Evolutionary conservation across 495 filamentous ascomycete species (phyloP).

Genomic region (Podospora conica): DNA sequence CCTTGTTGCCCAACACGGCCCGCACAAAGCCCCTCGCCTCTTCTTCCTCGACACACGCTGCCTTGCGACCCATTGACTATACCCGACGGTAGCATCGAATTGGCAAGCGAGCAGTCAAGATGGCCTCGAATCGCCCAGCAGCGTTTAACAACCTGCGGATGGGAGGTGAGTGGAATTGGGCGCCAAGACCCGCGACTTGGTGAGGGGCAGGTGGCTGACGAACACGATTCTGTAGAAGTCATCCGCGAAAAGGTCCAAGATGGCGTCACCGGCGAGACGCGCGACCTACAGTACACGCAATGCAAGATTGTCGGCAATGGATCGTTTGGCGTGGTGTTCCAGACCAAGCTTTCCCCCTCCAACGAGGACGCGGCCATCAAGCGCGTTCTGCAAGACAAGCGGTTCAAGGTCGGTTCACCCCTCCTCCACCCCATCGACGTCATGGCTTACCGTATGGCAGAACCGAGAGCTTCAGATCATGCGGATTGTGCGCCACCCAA

Average conservation of each 20-base stretch:
- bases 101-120: conserved; percentile 26
- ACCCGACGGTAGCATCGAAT: conserved; percentile 30
- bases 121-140: conserved; percentile 48
- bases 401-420: conserved; percentile 73
- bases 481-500: conserved; percentile 97
- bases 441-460: conserved; percentile 48
- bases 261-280: conserved; percentile 90
- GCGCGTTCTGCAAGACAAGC: conserved; percentile 95
- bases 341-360: conserved; percentile 94
- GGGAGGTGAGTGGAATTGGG: conserved; percentile 42
- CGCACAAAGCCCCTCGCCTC: conserved; percentile 24
- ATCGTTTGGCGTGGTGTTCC: conserved; percentile 97
- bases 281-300: conserved; percentile 96
- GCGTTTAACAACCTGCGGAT: conserved; percentile 49
- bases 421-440: not conserved
- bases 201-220: not conserved
- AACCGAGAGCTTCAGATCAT: conserved; percentile 99
- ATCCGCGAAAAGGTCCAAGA: conserved; percentile 99
- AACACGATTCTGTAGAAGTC: conserved; percentile 61
- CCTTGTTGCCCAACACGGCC: conserved; percentile 47
- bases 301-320: conserved; percentile 99
- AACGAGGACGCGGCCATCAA: conserved; percentile 99
- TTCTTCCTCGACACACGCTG: conserved; percentile 24
- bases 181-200: not conserved
- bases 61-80: conserved; percentile 13